Base-by-base conservation (phyloP, 345 rosid genomes). In the Excoecaria cochinchinensis region DNA sequence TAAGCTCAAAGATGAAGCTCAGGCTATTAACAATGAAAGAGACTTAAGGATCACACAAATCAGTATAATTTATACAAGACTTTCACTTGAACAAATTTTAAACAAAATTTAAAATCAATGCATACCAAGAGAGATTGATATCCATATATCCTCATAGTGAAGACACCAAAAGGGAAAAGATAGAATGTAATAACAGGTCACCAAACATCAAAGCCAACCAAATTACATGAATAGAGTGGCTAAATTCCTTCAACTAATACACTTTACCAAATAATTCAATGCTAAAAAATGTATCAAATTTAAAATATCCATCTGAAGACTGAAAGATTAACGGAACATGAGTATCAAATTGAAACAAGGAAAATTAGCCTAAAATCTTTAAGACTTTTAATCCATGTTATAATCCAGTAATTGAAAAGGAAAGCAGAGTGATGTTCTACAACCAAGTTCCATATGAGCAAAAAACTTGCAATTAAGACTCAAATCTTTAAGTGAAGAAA, bases 171-270 rank as follows among this genome's bases (percentile, higher is more conserved):
- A 44, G 6, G 12, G 8, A 44, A 44, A 44, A 6, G 9, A 8
- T 44, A 44, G 48, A 44, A 44, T 1, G 10, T 5, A 44, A 44
- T 4, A n/a, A 6, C 38, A 21, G 42, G 5, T 7, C 31, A 69
- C 36, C 66, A 44, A 58, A 46, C 40, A 31, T 72, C 68, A 25
- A 72, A 24, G 15, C 47, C 76, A 36, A 72, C 21, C 38, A 44
- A 22, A 36, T 21, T 25, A 57, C 16, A 15, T 52, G 40, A 70
- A 21, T 3, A 70, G 48, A 15, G 55, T 31, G 19, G 21, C 51
- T 25, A 11, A 42, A 42, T 6, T 56, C 40, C 39, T 14, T 39
- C n/a, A 15, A 17, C 44, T 46, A 40, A 21, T 1, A 6, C 31
- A 7, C 64, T 19, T 40, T 42, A 60, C 22, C 67, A 59, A 22